phyloP scores from a whole-genome alignment of 2,329 filamentous ascomycete species.

The Parastagonospora avenae region DNA sequence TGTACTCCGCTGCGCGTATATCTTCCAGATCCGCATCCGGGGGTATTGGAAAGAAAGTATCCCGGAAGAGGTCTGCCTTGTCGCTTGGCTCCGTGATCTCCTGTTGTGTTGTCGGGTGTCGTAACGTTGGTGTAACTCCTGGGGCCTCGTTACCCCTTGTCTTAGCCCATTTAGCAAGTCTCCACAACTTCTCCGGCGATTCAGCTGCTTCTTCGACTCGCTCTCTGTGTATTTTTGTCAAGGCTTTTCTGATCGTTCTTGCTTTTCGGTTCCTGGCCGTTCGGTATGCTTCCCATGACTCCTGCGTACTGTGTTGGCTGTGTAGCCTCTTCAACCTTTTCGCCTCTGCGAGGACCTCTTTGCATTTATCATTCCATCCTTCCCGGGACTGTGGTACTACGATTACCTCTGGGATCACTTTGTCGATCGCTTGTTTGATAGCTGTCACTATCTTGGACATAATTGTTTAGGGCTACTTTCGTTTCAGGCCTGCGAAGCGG shows the following conservation, averaged over 20 bases:
- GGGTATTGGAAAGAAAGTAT: constrained; percentile 21
- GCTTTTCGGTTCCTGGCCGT: constrained; percentile 30
- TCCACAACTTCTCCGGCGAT: constrained; percentile 24
- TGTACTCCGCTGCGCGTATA: constrained; percentile 17
- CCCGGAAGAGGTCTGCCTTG: constrained; percentile 17
- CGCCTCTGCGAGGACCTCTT: constrained; percentile 10
- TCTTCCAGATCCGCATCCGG: constrained; percentile 2
- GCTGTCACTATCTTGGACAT: constrained; percentile 10
- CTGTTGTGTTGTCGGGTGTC: constrained; percentile 11
- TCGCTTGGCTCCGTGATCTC: constrained; percentile 9
- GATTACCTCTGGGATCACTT: constrained; percentile 6
- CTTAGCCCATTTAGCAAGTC: constrained; percentile 30
- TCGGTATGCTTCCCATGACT: constrained; percentile 16
- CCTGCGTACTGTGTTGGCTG: constrained; percentile 4
- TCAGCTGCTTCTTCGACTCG: constrained; percentile 26
- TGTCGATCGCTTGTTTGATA: constrained; percentile 8
- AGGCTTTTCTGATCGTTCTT: constrained; percentile 22
- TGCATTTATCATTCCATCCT: constrained; percentile 16
- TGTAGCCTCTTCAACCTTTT: constrained; percentile 16
- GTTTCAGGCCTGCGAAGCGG: constrained; percentile 11
- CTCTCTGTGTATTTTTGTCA: constrained; percentile 19
- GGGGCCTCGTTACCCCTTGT: constrained; percentile 15
- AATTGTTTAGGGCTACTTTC: constrained; percentile 12
- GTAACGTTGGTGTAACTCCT: constrained; percentile 9
- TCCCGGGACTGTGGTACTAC: constrained; percentile 1